Evolutionary conservation across 2,329 filamentous ascomycete species (phyloP).

Genomic region (Fusarium miscanthi): DNA sequence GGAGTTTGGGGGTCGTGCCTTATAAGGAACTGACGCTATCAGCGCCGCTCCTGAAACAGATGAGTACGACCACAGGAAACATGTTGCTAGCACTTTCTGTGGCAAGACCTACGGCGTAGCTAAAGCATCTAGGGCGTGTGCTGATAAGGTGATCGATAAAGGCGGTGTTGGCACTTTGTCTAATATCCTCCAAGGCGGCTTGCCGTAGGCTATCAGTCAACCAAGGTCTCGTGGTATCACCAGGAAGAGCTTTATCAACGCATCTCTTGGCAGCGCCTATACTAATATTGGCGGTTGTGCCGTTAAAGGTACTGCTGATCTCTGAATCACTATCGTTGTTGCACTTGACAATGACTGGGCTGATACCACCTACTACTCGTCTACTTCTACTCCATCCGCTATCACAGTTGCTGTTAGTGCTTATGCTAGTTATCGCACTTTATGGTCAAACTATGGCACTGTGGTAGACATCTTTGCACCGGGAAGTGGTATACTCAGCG

Average conservation of each 20-base stretch:
- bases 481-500: background rate
- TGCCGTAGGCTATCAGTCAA: too few species aligned
- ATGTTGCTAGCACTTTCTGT: constrained; percentile 47
- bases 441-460: constrained; percentile 11
- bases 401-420: constrained; percentile 11
- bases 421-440: background rate
- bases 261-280: too few species aligned
- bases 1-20: constrained; percentile 44
- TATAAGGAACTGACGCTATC: too few species aligned
- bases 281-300: background rate
- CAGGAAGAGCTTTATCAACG: too few species aligned
- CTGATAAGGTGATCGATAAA: constrained; percentile 47
- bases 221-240: too few species aligned
- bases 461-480: constrained; percentile 16
- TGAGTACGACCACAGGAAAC: constrained; percentile 47
- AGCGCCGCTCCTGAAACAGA: constrained; percentile 47
- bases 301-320: constrained; percentile 7
- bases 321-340: constrained; percentile 1
- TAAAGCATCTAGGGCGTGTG: constrained; percentile 44
- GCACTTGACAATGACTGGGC: background rate
- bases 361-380: background rate
- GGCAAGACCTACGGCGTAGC: constrained; percentile 48
- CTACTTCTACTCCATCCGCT: constrained; percentile 4
- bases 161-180: constrained; percentile 1
- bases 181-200: too few species aligned